Percentiles rank a stretch among this genome's conserved stretches.
Evolutionary conservation across 306 rosid genomes (phyloP).

Genomic region (Cyamopsis tetragonoloba): DNA sequence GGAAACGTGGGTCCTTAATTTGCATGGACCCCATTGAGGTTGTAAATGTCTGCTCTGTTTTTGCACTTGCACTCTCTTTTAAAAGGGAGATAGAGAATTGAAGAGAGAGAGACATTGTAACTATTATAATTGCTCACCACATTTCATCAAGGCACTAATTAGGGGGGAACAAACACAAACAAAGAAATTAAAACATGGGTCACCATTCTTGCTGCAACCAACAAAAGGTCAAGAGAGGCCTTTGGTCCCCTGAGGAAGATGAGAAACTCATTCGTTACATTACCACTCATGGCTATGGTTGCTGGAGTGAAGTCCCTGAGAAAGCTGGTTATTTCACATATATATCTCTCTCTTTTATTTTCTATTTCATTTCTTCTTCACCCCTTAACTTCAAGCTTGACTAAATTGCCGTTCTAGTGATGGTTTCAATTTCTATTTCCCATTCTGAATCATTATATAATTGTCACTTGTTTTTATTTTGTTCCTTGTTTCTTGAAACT

Average conservation of each 20-base stretch:
- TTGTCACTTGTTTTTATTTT: too few species aligned
- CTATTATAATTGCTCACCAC: conserved; percentile 28
- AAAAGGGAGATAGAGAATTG: conserved; percentile 32
- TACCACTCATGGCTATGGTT: conserved; percentile 91
- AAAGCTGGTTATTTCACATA: too few species aligned
- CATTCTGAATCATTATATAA: too few species aligned
- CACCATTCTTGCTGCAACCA: conserved; percentile 99
- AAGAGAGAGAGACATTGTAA: conserved; percentile 24
- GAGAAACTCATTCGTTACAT: conserved; percentile 92
- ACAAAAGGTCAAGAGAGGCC: conserved; percentile 97
- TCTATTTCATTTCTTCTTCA: background rate
- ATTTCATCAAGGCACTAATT: conserved; percentile 23
- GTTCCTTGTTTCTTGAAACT: background rate
- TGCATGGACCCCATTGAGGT: conserved; percentile 44
- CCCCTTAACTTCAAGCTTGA: too few species aligned
- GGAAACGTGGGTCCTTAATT: conserved; percentile 58
- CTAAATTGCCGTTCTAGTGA: too few species aligned
- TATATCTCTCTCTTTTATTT: background rate
- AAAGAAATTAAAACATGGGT: conserved; percentile 49
- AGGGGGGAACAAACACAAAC: conserved; percentile 17
- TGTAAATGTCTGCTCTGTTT: conserved; percentile 58
- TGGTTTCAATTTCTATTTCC: too few species aligned
- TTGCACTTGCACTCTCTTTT: conserved; percentile 34
- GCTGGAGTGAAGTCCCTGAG: conserved; percentile 99
- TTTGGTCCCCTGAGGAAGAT: conserved; percentile 98